Evolutionary conservation across 2,329 filamentous ascomycete genomes (phyloP).

Genomic region (Boeremia lycopersici): DNA sequence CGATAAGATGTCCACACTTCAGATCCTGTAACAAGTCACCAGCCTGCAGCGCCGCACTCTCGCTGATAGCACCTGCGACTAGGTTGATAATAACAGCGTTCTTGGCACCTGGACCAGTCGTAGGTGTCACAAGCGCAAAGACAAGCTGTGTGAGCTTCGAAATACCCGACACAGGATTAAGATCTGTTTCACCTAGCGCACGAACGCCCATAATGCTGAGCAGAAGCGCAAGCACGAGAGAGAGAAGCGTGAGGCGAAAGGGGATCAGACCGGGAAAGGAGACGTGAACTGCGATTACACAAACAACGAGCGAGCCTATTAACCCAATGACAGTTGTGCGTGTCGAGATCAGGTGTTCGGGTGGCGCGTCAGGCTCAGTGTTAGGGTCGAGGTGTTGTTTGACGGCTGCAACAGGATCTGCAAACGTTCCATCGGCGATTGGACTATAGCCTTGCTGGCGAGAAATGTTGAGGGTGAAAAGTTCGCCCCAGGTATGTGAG

Average conservation of each 20-base stretch:
- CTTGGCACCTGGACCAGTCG: conserved; percentile 58
- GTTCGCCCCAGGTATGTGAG: conserved; percentile 45
- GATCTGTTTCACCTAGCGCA: conserved; percentile 78
- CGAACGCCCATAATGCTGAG: conserved; percentile 69
- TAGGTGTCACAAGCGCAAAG: conserved; percentile 86
- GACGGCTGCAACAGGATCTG: conserved; percentile 33
- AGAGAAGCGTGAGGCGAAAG: conserved; percentile 80
- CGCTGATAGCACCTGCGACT: conserved; percentile 85
- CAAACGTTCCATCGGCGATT: conserved; percentile 31
- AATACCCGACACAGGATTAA: conserved; percentile 96
- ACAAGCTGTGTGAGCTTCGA: conserved; percentile 95
- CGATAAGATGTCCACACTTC: conserved; percentile 92
- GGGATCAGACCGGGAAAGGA: conserved; percentile 86
- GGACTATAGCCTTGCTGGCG: conserved; percentile 49
- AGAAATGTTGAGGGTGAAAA: conserved; percentile 40
- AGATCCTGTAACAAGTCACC: conserved; percentile 97
- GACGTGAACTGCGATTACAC: conserved; percentile 78
- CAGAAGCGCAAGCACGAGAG: conserved; percentile 76
- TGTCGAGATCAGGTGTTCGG: conserved; percentile 78
- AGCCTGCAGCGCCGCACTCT: conserved; percentile 87
- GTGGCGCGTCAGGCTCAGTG: conserved; percentile 75
- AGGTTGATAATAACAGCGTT: conserved; percentile 95
- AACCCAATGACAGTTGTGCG: conserved; percentile 77
- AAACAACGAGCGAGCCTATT: conserved; percentile 75
- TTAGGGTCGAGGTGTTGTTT: conserved; percentile 40